These are phyloP conservation scores for Lyophyllum decastes DNA, from an alignment of 768 basidiomycete genomes.

Conservation along the genomic window DNA sequence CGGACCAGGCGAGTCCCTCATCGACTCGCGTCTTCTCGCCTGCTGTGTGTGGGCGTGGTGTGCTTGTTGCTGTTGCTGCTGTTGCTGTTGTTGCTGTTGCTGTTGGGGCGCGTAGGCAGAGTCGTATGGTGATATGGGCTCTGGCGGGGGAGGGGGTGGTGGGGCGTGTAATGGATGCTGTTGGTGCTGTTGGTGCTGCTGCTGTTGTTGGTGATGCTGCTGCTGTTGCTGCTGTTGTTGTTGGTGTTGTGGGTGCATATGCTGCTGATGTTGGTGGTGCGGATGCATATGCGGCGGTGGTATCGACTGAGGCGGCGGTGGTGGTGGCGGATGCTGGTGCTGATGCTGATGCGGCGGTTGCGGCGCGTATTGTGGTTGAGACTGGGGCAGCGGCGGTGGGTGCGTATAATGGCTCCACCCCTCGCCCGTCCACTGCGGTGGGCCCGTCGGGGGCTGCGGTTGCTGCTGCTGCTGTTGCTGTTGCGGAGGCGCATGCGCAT, in stretches of 20 bases:
- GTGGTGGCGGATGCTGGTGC: slow-evolving; percentile 30
- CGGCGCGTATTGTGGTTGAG: not conserved
- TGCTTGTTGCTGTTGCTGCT: not conserved
- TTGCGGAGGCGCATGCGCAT: slow-evolving; percentile 9
- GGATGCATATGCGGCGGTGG: not conserved
- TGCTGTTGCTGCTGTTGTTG: slow-evolving; percentile 4
- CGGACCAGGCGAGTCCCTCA: not conserved
- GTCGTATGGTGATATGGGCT: not conserved
- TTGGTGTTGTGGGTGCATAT: slow-evolving; percentile 17
- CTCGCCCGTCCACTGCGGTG: slow-evolving; percentile 40
- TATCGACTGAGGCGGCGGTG: not conserved
- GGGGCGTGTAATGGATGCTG: slow-evolving; percentile 5
- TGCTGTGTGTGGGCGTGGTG: slow-evolving; percentile 6
- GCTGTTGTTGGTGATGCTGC: not conserved
- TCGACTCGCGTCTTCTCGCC: not conserved
- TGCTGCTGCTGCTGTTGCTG: slow-evolving; percentile 16
- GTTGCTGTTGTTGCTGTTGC: too few species aligned
- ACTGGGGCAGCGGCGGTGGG: slow-evolving; percentile 8
- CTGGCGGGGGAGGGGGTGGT: slow-evolving; percentile 3
- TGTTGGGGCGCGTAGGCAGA: not conserved
- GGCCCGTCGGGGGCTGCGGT: slow-evolving; percentile 1
- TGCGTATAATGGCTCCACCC: slow-evolving; percentile 28
- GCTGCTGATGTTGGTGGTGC: slow-evolving; percentile 4
- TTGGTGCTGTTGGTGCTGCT: not conserved
- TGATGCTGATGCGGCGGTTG: slow-evolving; percentile 16